These are phyloP conservation scores for Baudoinia panamericana DNA, from an alignment of 495 filamentous ascomycete species.

Conservation along the genomic window DNA sequence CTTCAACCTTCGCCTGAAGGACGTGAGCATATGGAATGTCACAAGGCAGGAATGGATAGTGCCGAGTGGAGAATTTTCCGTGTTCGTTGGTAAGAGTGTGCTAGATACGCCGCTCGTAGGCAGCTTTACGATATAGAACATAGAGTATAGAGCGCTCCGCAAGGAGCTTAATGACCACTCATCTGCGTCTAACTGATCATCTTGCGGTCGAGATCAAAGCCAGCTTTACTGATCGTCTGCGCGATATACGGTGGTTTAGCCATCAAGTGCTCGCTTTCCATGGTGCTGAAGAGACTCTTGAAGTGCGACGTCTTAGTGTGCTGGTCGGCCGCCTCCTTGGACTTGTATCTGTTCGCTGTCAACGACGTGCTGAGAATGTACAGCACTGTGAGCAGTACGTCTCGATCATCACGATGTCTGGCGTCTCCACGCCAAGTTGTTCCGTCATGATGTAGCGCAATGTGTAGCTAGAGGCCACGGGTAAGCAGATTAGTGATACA, in stretches of 20 bases:
- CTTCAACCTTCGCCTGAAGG: conserved; percentile 17
- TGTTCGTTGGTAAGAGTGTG: conserved; percentile 18
- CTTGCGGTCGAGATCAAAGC: conserved; percentile 9
- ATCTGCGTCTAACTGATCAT: background rate
- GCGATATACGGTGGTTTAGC: conserved; percentile 5
- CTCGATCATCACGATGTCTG: conserved; percentile 21
- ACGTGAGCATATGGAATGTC: conserved; percentile 20
- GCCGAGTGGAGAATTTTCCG: conserved; percentile 8
- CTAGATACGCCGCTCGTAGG: conserved; percentile 17
- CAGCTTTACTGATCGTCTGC: conserved; percentile 3
- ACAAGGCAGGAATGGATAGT: conserved; percentile 15
- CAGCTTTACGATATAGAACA: conserved; percentile 2
- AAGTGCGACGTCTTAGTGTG: conserved; percentile 5
- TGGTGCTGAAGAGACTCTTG: conserved; percentile 1
- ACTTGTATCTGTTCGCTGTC: conserved; percentile 9
- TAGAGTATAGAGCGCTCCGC: background rate
- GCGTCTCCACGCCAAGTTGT: conserved; percentile 16
- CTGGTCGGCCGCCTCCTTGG: conserved; percentile 2
- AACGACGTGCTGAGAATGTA: too few species aligned
- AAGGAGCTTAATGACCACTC: too few species aligned
- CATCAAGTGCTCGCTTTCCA: conserved; percentile 7
- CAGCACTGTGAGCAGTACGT: background rate
- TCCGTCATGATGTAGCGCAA: conserved; percentile 12
- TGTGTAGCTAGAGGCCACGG: too few species aligned
- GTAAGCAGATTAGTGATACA: too few species aligned